These are phyloP conservation scores for Aristolochia fimbriata DNA, from an alignment of 164 flowering plant species.

Conservation along the genomic window DNA sequence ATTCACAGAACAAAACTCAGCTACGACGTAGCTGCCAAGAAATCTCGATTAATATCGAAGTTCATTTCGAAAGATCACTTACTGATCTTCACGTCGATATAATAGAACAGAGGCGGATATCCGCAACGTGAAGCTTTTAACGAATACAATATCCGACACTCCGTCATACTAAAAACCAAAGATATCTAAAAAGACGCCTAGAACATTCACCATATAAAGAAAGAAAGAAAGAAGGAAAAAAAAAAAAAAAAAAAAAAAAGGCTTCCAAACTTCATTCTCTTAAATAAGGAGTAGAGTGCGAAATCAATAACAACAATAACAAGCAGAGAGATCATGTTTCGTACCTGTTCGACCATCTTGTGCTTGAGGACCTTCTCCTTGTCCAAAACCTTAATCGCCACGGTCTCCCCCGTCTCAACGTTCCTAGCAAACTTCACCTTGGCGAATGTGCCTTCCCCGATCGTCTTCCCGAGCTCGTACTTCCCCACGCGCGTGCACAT, in stretches of 20 bases:
- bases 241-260: too few species aligned
- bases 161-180: background rate
- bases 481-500: constrained; percentile 64
- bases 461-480: constrained; percentile 71
- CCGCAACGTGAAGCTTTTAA: too few species aligned
- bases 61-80: too few species aligned
- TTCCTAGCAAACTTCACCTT: constrained; percentile 77
- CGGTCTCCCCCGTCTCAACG: constrained; percentile 41
- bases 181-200: too few species aligned
- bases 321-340: too few species aligned
- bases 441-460: constrained; percentile 93
- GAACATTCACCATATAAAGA: too few species aligned
- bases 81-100: too few species aligned
- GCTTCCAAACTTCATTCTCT: background rate
- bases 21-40: too few species aligned
- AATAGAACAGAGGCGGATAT: too few species aligned
- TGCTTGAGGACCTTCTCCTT: constrained; percentile 63
- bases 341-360: constrained; percentile 83
- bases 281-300: background rate
- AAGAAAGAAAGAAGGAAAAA: too few species aligned
- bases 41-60: too few species aligned
- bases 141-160: background rate
- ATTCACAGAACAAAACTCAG: too few species aligned
- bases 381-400: constrained; percentile 77
- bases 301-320: background rate